A percentile compares a stretch with the other conserved stretches of the same genome.
These are phyloP conservation scores for Russula emetica DNA, from an alignment of 768 basidiomycete species.

Conservation along the genomic window DNA sequence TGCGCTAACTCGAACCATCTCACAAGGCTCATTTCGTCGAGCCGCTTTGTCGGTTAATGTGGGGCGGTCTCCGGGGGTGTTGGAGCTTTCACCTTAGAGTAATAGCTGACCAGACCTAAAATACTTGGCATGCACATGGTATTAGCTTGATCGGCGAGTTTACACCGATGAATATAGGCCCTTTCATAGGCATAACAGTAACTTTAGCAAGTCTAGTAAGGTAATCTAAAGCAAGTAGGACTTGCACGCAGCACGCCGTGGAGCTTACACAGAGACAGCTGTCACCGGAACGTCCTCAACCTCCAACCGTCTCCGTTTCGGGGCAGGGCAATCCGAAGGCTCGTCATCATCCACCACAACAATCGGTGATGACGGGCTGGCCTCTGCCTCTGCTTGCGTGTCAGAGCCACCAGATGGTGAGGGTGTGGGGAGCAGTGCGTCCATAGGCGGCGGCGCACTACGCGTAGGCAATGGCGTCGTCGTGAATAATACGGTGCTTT, in stretches of 20 bases:
- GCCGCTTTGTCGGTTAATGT: background rate
- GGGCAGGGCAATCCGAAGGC: constrained; percentile 46
- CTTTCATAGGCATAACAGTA: background rate
- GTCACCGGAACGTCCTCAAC: constrained; percentile 15
- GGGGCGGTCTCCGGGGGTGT: background rate
- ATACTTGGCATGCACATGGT: constrained; percentile 9
- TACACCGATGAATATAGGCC: constrained; percentile 7
- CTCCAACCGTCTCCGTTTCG: constrained; percentile 49
- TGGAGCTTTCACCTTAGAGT: constrained; percentile 1
- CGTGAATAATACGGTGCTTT: constrained; percentile 21
- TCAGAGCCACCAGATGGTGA: constrained; percentile 27
- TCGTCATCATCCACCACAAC: constrained; percentile 57
- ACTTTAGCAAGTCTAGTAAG: constrained; percentile 17
- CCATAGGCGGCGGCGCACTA: constrained; percentile 20
- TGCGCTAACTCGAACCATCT: background rate
- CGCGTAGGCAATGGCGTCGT: constrained; percentile 20
- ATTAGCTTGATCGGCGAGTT: constrained; percentile 11
- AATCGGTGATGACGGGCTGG: constrained; percentile 48
- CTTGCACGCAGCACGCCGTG: background rate
- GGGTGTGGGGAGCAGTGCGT: constrained; percentile 36
- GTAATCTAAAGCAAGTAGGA: background rate
- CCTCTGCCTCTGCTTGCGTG: constrained; percentile 30
- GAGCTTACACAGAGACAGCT: constrained; percentile 13
- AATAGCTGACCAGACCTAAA: constrained; percentile 4
- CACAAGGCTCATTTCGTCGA: background rate